These are phyloP conservation scores for Spencermartinsiella ligniputridi DNA, from an alignment of 1,139 yeast species.

Conservation along the genomic window DNA sequence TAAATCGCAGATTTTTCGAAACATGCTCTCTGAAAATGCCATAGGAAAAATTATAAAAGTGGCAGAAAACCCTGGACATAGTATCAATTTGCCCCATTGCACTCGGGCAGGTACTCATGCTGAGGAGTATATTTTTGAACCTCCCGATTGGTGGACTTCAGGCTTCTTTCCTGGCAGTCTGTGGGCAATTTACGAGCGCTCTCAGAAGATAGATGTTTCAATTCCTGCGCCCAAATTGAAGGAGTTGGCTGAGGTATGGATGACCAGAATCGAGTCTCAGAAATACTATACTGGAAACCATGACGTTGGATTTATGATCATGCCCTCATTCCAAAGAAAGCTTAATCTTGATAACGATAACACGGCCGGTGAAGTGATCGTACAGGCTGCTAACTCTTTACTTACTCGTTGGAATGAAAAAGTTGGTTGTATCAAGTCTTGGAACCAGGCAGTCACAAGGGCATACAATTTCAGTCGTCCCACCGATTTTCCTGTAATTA, in stretches of 20 bases:
- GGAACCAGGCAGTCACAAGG: constrained; percentile 26
- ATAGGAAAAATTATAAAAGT: constrained; percentile 7
- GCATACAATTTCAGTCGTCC: constrained; percentile 3
- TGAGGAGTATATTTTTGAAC: constrained; percentile 19
- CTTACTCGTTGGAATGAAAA: constrained; percentile 26
- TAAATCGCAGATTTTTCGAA: constrained; percentile 1
- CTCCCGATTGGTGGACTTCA: constrained; percentile 29
- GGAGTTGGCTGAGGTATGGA: constrained; percentile 28
- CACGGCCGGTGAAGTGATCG: constrained; percentile 22
- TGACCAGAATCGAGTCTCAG: constrained; percentile 21
- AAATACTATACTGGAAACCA: constrained; percentile 30
- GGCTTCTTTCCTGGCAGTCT: constrained; percentile 33
- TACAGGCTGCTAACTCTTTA: constrained; percentile 29
- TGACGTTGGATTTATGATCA: constrained; percentile 31
- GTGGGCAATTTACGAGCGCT: constrained; percentile 26
- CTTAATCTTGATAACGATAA: constrained; percentile 19
- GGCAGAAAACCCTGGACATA: constrained; percentile 7
- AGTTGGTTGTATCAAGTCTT: constrained; percentile 30
- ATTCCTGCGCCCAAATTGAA: constrained; percentile 15
- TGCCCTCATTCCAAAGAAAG: constrained; percentile 29
- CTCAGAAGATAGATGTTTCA: constrained; percentile 14
- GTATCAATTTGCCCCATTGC: constrained; percentile 13
- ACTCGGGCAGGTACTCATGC: constrained; percentile 11
- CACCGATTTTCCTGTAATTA: constrained; percentile 28
- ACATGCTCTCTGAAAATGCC: constrained; percentile 5